Base-by-base conservation (phyloP, 2,329 filamentous ascomycete genomes). In the Sporothrix luriei region DNA sequence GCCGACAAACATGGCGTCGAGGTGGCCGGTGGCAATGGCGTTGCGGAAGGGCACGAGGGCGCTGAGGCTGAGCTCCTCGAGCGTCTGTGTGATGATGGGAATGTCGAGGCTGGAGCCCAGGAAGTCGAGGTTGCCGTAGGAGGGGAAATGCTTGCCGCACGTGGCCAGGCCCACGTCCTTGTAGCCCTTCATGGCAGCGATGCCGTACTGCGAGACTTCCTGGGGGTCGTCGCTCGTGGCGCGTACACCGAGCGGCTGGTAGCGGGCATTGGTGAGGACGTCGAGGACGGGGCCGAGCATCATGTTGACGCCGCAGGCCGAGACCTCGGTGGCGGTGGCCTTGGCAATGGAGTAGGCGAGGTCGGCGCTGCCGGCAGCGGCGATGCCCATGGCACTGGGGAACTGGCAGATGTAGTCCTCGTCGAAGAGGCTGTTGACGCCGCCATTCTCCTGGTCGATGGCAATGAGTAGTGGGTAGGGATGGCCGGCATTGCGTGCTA, bases 341-440 rank as follows among this genome's bases (percentile, higher is more conserved):
- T 94, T 94, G 69, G 93, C 94, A 69, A 98, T 89, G 74, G 94
- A 90, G 77, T 94, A 97, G 6, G 94, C 92, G 68, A 98, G 83
- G 13, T 95, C 88, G 48, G 89, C 90, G 13, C 90, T 94, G 29
- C 94, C 93, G 4, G 94, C 93, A 26, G 95, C 95, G n/a, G 94
- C 93, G 71, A 97, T 86, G 14, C 94, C 94, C 94, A 99, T 98
- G 72, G 94, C 92, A 76, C 94, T 97, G 10, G 95, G 95, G 75
- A 97, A 99, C 78, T 98, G 95, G 74, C 93, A 93, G 74, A 98
- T 94, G 78, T 94, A 95, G 76, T 95, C 92, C 75, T 97, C 93
- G 78, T 98, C 94, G 76, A 96, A 97, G 2, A 98, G 85, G 80
- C 93, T 97, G 82, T 97, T 98, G 78, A 97, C 94, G 3, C 94